These are phyloP conservation scores for Acacia pycnantha DNA, from an alignment of 331 rosid genomes.

Conservation along the genomic window DNA sequence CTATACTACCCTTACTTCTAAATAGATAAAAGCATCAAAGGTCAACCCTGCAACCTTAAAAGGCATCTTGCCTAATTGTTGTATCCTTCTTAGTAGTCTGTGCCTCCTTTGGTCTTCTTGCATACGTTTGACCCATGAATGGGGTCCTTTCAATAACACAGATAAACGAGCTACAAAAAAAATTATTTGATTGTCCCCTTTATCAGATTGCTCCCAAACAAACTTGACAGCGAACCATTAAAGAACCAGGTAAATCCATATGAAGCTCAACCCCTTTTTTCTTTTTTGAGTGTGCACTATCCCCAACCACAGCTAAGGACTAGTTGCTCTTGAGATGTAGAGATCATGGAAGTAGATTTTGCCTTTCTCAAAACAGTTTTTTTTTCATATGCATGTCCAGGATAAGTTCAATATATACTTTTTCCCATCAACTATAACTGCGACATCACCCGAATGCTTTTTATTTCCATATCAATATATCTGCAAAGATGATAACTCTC, in stretches of 20 bases:
- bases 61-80: too few relatives aligned
- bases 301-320: neutral
- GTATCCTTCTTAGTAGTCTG: too few relatives aligned
- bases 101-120: too few relatives aligned
- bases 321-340: neutral
- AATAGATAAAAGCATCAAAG: too few relatives aligned
- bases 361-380: neutral
- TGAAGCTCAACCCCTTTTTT: neutral
- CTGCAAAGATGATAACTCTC: neutral
- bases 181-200: neutral
- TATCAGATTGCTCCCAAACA: neutral
- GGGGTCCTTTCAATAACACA: too few relatives aligned
- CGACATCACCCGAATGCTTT: neutral
- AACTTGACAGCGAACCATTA: neutral
- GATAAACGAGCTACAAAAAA: neutral
- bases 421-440: neutral
- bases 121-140: too few relatives aligned
- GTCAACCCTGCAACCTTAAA: too few relatives aligned
- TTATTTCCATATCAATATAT: neutral
- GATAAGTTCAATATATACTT: neutral
- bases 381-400: neutral
- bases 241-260: conserved; percentile 6
- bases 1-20: too few relatives aligned
- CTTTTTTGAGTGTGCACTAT: neutral
- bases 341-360: neutral